Percentiles rank a stretch among this genome's conserved stretches.
These are phyloP conservation scores for Jamesozyma jinghongensis DNA, from an alignment of 805 yeast species.

Conservation along the genomic window DNA sequence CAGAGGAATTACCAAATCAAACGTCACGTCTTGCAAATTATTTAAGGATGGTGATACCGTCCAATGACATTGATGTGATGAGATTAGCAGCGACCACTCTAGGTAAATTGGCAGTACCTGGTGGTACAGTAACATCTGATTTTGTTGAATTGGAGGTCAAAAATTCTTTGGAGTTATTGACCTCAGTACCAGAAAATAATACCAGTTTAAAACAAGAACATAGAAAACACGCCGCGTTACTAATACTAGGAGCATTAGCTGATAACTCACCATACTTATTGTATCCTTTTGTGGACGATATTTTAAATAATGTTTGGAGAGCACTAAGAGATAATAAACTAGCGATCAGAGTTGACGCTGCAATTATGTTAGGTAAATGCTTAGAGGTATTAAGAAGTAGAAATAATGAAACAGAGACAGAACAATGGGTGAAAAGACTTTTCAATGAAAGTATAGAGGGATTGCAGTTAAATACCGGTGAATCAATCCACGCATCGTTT, in stretches of 20 bases:
- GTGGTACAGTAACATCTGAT: constrained; percentile 82
- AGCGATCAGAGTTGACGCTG: constrained; percentile 73
- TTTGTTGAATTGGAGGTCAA: constrained; percentile 90
- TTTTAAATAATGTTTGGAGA: constrained; percentile 77
- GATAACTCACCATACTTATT: constrained; percentile 78
- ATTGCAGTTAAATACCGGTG: constrained; percentile 44
- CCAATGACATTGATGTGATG: constrained; percentile 79
- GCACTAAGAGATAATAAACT: constrained; percentile 75
- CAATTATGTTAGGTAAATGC: constrained; percentile 68
- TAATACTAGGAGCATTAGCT: constrained; percentile 76
- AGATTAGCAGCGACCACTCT: constrained; percentile 75
- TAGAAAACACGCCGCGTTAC: constrained; percentile 83
- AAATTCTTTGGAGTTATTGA: constrained; percentile 83
- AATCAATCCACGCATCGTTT: constrained; percentile 79
- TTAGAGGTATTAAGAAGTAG: constrained; percentile 70
- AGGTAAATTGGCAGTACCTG: constrained; percentile 83
- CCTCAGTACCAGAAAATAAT: constrained; percentile 38
- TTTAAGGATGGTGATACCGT: constrained; percentile 66
- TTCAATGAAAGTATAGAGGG: constrained; percentile 60
- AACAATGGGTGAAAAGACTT: constrained; percentile 65
- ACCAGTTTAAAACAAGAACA: constrained; percentile 64
- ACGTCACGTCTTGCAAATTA: constrained; percentile 89
- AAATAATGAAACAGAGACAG: constrained; percentile 52
- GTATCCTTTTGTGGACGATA: constrained; percentile 66
- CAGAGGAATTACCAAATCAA: constrained; percentile 77